Conservation (phyloP, 352 stramenopile genomes). For the Globisporangium viniferum region DNA sequence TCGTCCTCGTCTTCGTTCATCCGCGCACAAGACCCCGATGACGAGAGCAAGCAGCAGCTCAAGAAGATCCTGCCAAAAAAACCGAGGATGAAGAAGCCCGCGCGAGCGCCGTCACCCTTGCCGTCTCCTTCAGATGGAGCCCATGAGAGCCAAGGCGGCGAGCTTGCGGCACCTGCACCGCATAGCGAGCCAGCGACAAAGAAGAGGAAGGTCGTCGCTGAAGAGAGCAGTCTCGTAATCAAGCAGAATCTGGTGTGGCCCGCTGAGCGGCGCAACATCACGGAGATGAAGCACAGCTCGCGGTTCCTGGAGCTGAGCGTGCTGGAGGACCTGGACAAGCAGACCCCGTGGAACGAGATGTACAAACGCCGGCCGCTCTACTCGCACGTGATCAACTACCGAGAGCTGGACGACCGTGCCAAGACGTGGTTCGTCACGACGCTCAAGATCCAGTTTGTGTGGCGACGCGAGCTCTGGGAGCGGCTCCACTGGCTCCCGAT, state of each 20-base stretch:
- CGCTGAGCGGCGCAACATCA: slow-evolving; percentile 36
- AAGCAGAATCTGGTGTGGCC: slow-evolving; percentile 43
- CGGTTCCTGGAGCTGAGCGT: slow-evolving; percentile 24
- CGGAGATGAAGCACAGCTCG: slow-evolving; percentile 39
- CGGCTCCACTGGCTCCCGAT: slow-evolving; percentile 46
- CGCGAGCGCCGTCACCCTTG: not conserved
- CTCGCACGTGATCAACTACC: slow-evolving; percentile 30
- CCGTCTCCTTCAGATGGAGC: not conserved
- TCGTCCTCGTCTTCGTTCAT: slow-evolving; percentile 8
- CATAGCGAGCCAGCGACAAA: slow-evolving; percentile 4
- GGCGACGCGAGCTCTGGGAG: slow-evolving; percentile 45
- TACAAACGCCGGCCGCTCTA: slow-evolving; percentile 29
- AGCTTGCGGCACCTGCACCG: too few species aligned
- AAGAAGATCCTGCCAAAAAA: slow-evolving; percentile 17
- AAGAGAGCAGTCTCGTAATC: slow-evolving; percentile 19
- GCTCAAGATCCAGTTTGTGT: slow-evolving; percentile 42
- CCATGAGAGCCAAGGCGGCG: not conserved
- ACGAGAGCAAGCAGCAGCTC: not conserved
- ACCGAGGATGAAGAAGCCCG: slow-evolving; percentile 12
- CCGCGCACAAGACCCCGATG: not conserved
- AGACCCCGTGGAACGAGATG: slow-evolving; percentile 41
- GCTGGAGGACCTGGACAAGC: slow-evolving; percentile 23
- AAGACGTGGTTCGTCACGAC: slow-evolving; percentile 29
- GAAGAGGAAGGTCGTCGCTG: slow-evolving; percentile 13
- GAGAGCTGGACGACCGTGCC: slow-evolving; percentile 20